Evolutionary conservation across 2,329 filamentous ascomycete genomes (phyloP).

Genomic region (Dactylellina sp.): DNA sequence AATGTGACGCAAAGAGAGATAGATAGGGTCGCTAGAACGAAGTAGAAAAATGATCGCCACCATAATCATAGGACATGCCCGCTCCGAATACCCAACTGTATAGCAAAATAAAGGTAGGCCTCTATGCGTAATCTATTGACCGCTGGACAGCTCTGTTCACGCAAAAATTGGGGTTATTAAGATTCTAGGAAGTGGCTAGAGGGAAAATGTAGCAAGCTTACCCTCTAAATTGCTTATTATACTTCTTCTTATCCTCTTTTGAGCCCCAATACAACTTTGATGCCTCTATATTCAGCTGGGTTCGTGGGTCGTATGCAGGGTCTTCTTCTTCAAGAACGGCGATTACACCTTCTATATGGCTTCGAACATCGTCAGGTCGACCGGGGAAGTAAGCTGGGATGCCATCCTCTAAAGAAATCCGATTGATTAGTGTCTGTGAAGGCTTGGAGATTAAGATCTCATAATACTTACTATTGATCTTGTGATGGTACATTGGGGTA

Average conservation of each 20-base stretch:
- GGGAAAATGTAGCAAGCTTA: conserved; percentile 63
- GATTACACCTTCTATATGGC: conserved; percentile 86
- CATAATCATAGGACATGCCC: neutral
- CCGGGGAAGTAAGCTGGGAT: conserved; percentile 83
- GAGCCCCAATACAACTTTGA: conserved; percentile 87
- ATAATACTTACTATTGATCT: conserved; percentile 72
- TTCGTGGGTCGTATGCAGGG: conserved; percentile 89
- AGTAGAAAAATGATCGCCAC: neutral
- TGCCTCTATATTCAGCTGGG: conserved; percentile 86
- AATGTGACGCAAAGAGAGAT: conserved; percentile 1
- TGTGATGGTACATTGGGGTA: conserved; percentile 86
- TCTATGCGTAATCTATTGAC: conserved; percentile 55
- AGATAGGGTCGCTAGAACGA: neutral
- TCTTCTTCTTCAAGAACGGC: conserved; percentile 85
- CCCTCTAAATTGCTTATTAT: conserved; percentile 82
- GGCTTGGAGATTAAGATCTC: neutral
- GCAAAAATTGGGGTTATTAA: neutral
- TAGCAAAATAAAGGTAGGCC: neutral
- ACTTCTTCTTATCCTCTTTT: conserved; percentile 81
- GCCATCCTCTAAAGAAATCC: conserved; percentile 68
- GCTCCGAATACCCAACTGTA: neutral
- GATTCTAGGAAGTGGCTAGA: too few relatives aligned
- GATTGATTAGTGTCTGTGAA: neutral
- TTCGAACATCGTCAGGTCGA: conserved; percentile 79
- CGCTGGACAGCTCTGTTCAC: conserved; percentile 45